Percentiles rank a stretch among this genome's conserved stretches.
phyloP scores from a whole-genome alignment of 176 grass and related monocot species.

The Elymus sibiricus region DNA sequence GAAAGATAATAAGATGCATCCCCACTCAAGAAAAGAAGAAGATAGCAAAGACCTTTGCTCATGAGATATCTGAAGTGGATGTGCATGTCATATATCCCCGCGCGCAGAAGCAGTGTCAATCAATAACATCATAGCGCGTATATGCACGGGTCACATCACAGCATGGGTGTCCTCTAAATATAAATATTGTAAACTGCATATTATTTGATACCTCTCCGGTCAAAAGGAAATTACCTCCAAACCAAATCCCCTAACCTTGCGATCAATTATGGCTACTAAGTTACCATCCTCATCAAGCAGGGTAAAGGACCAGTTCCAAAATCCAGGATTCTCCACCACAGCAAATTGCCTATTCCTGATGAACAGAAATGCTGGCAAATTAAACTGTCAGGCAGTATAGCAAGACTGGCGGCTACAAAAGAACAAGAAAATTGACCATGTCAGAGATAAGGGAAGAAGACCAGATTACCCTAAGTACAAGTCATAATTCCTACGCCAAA shows the following conservation, averaged over 20 bases:
- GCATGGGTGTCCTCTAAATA: background rate
- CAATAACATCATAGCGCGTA: background rate
- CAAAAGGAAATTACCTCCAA: slow-evolving; percentile 58
- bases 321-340: slow-evolving; percentile 87
- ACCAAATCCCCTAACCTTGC: slow-evolving; percentile 86
- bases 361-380: slow-evolving; percentile 20
- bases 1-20: background rate
- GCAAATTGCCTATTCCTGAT: slow-evolving; percentile 86
- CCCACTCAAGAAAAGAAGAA: background rate
- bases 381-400: slow-evolving; percentile 16
- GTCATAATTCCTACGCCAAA: slow-evolving; percentile 97
- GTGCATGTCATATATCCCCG: background rate
- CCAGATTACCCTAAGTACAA: slow-evolving; percentile 82
- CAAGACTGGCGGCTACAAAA: slow-evolving; percentile 20
- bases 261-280: slow-evolving; percentile 72
- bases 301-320: slow-evolving; percentile 92
- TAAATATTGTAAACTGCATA: background rate
- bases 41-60: background rate
- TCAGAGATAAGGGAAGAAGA: background rate
- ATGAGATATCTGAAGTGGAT: background rate
- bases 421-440: background rate
- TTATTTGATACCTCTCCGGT: background rate
- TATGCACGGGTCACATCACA: background rate
- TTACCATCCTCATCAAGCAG: slow-evolving; percentile 71
- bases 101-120: background rate